A percentile compares a stretch with the other conserved stretches of the same genome.
Conservation (phyloP, 208 protist genomes). For the Acanthamoeba lenticulata region DNA sequence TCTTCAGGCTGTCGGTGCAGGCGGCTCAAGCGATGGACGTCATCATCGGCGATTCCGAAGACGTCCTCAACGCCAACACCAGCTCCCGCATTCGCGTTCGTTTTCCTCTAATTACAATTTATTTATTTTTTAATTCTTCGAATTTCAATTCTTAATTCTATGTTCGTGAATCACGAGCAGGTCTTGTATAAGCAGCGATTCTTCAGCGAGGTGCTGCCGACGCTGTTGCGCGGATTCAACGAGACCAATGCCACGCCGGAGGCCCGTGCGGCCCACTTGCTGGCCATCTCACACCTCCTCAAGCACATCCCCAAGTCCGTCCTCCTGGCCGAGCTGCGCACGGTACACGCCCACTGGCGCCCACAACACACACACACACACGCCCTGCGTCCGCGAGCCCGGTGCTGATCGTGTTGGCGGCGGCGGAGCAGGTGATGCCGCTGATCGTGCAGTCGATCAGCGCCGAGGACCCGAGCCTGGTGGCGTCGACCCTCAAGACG, state of each 20-base stretch:
- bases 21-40: constrained; percentile 31
- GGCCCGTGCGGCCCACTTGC: not conserved
- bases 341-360: not conserved
- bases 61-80: constrained; percentile 12
- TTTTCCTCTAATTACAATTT: no score
- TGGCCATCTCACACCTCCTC: constrained; percentile 53
- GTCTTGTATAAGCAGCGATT: constrained; percentile 55
- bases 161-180: no score
- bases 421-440: not conserved
- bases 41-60: not conserved
- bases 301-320: constrained; percentile 62
- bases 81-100: constrained; percentile 38
- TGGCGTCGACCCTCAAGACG: constrained; percentile 32
- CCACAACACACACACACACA: no score
- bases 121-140: no score
- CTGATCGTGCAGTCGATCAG: constrained; percentile 28
- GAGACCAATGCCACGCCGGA: not conserved
- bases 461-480: not conserved
- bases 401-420: not conserved
- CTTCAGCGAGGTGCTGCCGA: constrained; percentile 48
- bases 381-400: not conserved
- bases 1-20: not conserved
- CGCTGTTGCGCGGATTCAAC: constrained; percentile 25
- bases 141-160: no score
- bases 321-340: constrained; percentile 38